Percentiles rank a stretch among this genome's conserved stretches.
Conservation (phyloP, 2,329 filamentous ascomycete species). For the Calonectria crousiana region DNA sequence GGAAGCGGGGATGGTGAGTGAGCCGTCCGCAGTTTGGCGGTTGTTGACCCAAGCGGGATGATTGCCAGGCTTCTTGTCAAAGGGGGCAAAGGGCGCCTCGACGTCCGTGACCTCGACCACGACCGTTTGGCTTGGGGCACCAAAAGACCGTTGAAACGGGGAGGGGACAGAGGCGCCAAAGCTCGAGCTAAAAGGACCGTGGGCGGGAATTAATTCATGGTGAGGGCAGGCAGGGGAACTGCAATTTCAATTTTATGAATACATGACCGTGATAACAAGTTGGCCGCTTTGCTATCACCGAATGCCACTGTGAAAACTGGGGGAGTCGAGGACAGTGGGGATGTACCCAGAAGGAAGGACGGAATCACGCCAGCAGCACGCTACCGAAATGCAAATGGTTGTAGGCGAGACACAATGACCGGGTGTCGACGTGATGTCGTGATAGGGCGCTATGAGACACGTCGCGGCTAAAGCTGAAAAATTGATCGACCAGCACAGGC, state of each 20-base stretch:
- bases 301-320: background rate
- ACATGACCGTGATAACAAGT: background rate
- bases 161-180: background rate
- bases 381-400: slow-evolving; percentile 2
- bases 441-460: slow-evolving; percentile 7
- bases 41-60: background rate
- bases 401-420: background rate
- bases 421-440: background rate
- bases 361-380: slow-evolving; percentile 6
- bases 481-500: background rate
- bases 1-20: background rate
- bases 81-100: slow-evolving; percentile 3
- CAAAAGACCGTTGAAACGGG: slow-evolving; percentile 19
- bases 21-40: background rate
- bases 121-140: background rate
- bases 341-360: background rate
- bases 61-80: slow-evolving; percentile 6
- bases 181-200: background rate
- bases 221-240: background rate
- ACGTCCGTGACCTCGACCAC: background rate
- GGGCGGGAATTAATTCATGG: slow-evolving; percentile 6
- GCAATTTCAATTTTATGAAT: slow-evolving; percentile 15
- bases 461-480: slow-evolving; percentile 5
- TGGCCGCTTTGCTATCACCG: background rate
- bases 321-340: background rate